These are phyloP conservation scores for Basidioascus undulatus DNA, from an alignment of 768 basidiomycete species.

Conservation along the genomic window DNA sequence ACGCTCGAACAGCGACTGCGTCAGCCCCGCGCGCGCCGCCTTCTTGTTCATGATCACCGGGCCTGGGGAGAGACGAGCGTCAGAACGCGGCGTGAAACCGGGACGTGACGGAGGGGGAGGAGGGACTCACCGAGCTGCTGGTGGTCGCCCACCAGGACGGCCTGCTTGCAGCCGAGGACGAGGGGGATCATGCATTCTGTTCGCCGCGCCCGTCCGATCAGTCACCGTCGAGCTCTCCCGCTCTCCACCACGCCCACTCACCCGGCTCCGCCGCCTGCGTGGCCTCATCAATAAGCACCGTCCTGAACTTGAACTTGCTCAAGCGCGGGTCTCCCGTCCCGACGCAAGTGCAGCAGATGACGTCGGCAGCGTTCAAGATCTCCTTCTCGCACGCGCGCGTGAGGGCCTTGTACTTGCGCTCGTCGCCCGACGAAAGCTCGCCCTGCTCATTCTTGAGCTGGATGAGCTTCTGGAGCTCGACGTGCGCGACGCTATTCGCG, in stretches of 20 bases:
- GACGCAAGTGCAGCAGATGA: slow-evolving; percentile 95
- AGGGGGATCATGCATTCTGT: slow-evolving; percentile 98
- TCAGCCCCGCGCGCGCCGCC: slow-evolving; percentile 91
- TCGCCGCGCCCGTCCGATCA: too few relatives aligned
- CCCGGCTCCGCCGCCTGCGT: slow-evolving; percentile 97
- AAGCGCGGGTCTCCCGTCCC: slow-evolving; percentile 90
- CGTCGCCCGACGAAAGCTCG: slow-evolving; percentile 85
- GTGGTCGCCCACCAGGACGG: slow-evolving; percentile 62
- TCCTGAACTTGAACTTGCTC: slow-evolving; percentile 93
- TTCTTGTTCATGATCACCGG: slow-evolving; percentile 99
- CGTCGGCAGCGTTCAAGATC: slow-evolving; percentile 80
- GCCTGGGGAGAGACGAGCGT: too few relatives aligned
- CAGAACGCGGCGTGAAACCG: too few relatives aligned
- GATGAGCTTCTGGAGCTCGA: slow-evolving; percentile 92
- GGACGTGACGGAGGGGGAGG: too few relatives aligned
- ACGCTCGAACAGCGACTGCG: slow-evolving; percentile 92
- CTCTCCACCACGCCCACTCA: too few relatives aligned
- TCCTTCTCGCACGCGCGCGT: slow-evolving; percentile 93
- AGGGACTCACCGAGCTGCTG: slow-evolving; percentile 88
- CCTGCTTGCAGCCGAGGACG: slow-evolving; percentile 92
- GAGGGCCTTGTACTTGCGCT: slow-evolving; percentile 89
- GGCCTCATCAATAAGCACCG: slow-evolving; percentile 93
- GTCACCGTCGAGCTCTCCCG: too few relatives aligned
- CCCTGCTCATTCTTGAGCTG: slow-evolving; percentile 95
- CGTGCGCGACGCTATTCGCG: slow-evolving; percentile 80